Base-by-base conservation (phyloP, 371 early-diverging fungal species). In the Mucor sp. region DNA sequence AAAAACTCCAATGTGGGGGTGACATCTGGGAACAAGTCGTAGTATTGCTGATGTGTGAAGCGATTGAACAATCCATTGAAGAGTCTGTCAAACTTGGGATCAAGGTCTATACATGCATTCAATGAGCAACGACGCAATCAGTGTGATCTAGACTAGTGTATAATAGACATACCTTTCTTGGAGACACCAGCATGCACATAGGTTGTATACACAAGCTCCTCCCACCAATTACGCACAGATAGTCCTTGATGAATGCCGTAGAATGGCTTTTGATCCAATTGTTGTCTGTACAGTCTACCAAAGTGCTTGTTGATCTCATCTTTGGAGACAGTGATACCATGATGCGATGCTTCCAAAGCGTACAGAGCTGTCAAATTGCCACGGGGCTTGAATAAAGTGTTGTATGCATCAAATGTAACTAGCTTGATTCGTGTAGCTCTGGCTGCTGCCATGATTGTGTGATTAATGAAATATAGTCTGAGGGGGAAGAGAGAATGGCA, bases 321-420 rank as follows among this genome's bases (percentile, higher is more conserved):
- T 30, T 66, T 69, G 15, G 67, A 58, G 6, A 81, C 75, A 23
- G 73, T 23, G 30, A 81, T 63, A 8, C 76, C 74, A 9, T 69
- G 53, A 7, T 66, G 60, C 6, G 67, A 62, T 32, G 81, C 81
- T 64, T 78, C 81, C 41, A 70, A 58, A 14, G 74, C 71, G 68
- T 79, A 70, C 23, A 53, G 12, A 19, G 67, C 66, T 23, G 74
- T 68, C 7, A 74, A 37, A 23, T 72, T 74, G 19, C 79, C 77
- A 67, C 61, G 70, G 19, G 75, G 79, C 50, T 75, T 79, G 43
- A 76, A 79, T 4, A 78, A 66, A 0, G 82, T 81, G 56, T 79
- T 76, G 39, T 74, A 81, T 5, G 82, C 82, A 56, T 78, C 82
- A 65, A 81, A 79, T 0, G 82, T 77, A 62, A 79, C 68, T 9